These are phyloP conservation scores for Talaromyces trachyspermus DNA, from an alignment of 495 filamentous ascomycete genomes.

Conservation along the genomic window DNA sequence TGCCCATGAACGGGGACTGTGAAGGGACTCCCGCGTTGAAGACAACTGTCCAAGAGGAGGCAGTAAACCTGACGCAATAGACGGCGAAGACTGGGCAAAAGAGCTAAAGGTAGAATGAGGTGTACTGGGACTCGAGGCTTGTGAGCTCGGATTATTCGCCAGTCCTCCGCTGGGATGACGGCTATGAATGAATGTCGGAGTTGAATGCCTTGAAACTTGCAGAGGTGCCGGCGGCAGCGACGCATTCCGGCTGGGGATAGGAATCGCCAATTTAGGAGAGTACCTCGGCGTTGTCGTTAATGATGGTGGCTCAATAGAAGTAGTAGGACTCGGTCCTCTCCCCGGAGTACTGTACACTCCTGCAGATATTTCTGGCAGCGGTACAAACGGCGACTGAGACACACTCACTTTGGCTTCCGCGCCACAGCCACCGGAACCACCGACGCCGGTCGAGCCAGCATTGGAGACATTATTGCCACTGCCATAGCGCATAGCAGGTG, in stretches of 20 bases:
- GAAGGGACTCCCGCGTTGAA: slow-evolving; percentile 12
- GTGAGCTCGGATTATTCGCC: slow-evolving; percentile 36
- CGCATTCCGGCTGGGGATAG: slow-evolving; percentile 21
- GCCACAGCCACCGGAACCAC: slow-evolving; percentile 8
- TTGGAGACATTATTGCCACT: slow-evolving; percentile 13
- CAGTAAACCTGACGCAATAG: slow-evolving; percentile 17
- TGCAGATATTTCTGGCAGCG: slow-evolving; percentile 26
- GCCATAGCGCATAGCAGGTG: slow-evolving; percentile 43
- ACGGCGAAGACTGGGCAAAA: slow-evolving; percentile 41
- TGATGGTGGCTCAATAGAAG: slow-evolving; percentile 10
- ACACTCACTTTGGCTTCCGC: slow-evolving; percentile 39
- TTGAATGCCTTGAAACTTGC: slow-evolving; percentile 29
- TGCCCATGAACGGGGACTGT: slow-evolving; percentile 19
- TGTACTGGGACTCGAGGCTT: slow-evolving; percentile 49
- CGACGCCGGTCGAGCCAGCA: not conserved
- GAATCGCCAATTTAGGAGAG: slow-evolving; percentile 20
- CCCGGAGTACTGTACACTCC: slow-evolving; percentile 17
- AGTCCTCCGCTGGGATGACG: slow-evolving; percentile 35
- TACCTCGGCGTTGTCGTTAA: slow-evolving; percentile 22
- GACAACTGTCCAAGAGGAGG: slow-evolving; percentile 14
- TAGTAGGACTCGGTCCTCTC: slow-evolving; percentile 14
- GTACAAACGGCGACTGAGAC: slow-evolving; percentile 41
- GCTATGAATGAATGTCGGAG: slow-evolving; percentile 31
- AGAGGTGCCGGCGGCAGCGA: slow-evolving; percentile 25
- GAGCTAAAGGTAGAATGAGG: slow-evolving; percentile 44